Evolutionary conservation across 192 early-diverging fungal species (phyloP).

Genomic region (Phlyctochytrium bullatum): DNA sequence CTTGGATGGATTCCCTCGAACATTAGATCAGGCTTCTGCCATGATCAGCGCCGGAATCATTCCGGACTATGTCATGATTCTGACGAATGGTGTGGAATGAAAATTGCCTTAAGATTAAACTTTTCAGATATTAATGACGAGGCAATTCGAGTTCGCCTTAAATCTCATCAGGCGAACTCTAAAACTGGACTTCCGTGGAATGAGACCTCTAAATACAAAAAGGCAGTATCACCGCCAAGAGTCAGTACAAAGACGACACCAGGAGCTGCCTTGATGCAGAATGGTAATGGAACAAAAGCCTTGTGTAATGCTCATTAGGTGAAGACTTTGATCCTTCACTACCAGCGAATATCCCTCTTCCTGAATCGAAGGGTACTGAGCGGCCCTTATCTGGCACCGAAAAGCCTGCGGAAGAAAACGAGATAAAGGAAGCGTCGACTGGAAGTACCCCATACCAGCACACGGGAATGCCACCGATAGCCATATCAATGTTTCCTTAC

Average conservation of each 20-base stretch:
- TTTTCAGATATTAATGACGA: constrained; percentile 41
- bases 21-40: constrained; percentile 45
- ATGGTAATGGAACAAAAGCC: no score
- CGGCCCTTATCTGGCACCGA: no score
- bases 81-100: constrained; percentile 35
- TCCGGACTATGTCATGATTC: constrained; percentile 33
- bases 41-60: constrained; percentile 29
- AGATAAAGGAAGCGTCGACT: no score
- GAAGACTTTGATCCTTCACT: no score
- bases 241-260: neutral
- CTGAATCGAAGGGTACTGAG: no score
- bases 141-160: constrained; percentile 13
- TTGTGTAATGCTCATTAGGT: no score
- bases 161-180: constrained; percentile 17
- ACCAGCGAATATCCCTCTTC: no score
- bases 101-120: neutral
- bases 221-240: neutral
- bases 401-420: no score
- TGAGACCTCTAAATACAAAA: constrained; percentile 6
- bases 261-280: no score
- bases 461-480: constrained; percentile 20
- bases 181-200: constrained; percentile 28
- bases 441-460: no score
- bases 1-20: constrained; percentile 52
- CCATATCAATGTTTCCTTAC: constrained; percentile 29